A percentile compares a stretch with the other conserved stretches of the same genome.
phyloP scores from a whole-genome alignment of 1,284 basidiomycete genomes.

The Anthracocystis setariae region DNA sequence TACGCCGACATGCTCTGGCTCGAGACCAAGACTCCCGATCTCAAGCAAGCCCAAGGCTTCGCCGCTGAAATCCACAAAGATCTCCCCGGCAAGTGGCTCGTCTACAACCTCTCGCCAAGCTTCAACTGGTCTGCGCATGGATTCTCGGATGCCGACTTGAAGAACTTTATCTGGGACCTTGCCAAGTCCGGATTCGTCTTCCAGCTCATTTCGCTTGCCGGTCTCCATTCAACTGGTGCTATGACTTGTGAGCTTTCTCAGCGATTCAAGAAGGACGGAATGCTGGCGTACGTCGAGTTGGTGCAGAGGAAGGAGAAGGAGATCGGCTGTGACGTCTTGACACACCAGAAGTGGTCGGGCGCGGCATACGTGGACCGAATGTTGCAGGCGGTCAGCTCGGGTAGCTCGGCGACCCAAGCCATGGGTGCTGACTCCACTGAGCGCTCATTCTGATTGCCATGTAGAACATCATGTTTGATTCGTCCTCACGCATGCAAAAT shows the following conservation, averaged over 20 bases:
- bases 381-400: conserved; percentile 63
- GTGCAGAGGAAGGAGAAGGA: conserved; percentile 67
- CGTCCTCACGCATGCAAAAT: background rate
- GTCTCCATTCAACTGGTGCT: conserved; percentile 62
- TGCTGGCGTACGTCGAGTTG: conserved; percentile 66
- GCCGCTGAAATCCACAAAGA: conserved; percentile 79
- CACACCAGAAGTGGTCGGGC: conserved; percentile 66
- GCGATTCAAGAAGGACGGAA: conserved; percentile 74
- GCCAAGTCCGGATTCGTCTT: conserved; percentile 65
- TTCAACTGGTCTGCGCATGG: conserved; percentile 91
- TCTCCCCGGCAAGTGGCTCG: conserved; percentile 83
- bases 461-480: background rate
- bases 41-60: conserved; percentile 82
- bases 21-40: conserved; percentile 85
- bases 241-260: conserved; percentile 64
- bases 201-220: conserved; percentile 67
- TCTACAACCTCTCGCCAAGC: conserved; percentile 92
- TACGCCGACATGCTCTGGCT: conserved; percentile 71
- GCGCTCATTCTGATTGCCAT: conserved; percentile 39
- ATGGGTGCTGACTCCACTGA: conserved; percentile 63
- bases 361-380: conserved; percentile 65
- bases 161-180: conserved; percentile 66
- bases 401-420: conserved; percentile 60
- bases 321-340: conserved; percentile 65
- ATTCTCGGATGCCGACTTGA: conserved; percentile 74